Conservation (phyloP, 1,284 basidiomycete species). For the Exobasidium rhododendri region DNA sequence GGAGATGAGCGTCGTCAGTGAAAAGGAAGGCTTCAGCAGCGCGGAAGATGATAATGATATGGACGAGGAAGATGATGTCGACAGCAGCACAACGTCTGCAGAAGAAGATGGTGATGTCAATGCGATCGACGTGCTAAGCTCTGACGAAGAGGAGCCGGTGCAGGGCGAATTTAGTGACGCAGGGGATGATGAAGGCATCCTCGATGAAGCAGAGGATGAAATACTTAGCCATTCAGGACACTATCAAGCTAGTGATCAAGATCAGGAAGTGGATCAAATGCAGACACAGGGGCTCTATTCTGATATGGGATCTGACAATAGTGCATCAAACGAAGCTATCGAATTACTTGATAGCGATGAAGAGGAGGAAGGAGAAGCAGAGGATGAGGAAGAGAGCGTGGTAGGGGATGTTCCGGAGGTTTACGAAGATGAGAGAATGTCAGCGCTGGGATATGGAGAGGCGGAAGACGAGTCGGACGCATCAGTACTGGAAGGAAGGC, state of each 20-base stretch:
- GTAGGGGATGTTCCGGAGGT: not conserved
- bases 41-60: not conserved
- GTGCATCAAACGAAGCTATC: slow-evolving; percentile 2
- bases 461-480: too few relatives aligned
- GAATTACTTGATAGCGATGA: not conserved
- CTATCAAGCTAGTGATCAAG: not conserved
- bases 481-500: not conserved
- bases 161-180: not conserved
- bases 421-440: not conserved
- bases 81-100: not conserved
- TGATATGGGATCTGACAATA: too few relatives aligned
- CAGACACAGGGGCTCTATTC: too few relatives aligned
- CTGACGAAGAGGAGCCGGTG: not conserved
- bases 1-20: not conserved
- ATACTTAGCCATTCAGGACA: not conserved
- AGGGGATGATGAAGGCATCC: not conserved
- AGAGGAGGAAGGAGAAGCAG: slow-evolving; percentile 1
- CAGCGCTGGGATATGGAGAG: too few relatives aligned
- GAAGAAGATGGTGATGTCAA: not conserved
- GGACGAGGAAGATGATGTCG: not conserved
- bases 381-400: not conserved
- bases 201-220: not conserved
- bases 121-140: too few relatives aligned
- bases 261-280: too few relatives aligned
- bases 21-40: not conserved